Evolutionary conservation across 2,329 filamentous ascomycete genomes (phyloP).

Genomic region (Botrytis squamosa): DNA sequence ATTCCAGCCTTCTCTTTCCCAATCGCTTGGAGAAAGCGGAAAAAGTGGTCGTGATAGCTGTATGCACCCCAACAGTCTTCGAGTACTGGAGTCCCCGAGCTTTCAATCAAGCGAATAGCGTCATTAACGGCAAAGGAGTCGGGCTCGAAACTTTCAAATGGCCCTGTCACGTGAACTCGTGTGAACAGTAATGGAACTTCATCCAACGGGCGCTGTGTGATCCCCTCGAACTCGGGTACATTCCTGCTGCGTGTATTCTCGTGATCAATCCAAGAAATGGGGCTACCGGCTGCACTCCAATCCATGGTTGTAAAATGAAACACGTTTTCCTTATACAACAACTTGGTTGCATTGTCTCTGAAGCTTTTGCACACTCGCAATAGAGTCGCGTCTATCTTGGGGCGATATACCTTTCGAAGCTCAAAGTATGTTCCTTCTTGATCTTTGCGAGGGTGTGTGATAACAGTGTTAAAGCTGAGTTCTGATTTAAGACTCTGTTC

Average conservation of each 20-base stretch:
- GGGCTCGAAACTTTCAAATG: not conserved
- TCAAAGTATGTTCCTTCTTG: not conserved
- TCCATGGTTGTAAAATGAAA: not conserved
- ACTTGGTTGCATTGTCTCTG: not conserved
- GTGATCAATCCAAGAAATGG: not conserved
- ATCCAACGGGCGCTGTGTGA: not conserved
- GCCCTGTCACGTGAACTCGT: not conserved
- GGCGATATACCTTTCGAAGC: not conserved
- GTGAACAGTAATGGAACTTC: not conserved
- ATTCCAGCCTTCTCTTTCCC: not conserved
- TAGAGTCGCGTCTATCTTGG: not conserved
- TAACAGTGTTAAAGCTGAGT: not conserved
- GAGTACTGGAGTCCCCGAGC: not conserved
- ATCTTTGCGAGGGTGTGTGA: not conserved
- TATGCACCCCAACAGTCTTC: rapidly evolving
- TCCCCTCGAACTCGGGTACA: too few relatives aligned
- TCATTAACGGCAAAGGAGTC: not conserved
- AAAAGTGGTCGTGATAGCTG: not conserved
- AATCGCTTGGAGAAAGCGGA: not conserved
- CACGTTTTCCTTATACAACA: not conserved
- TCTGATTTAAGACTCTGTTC: not conserved
- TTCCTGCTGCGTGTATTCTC: not conserved
- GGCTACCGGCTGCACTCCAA: not conserved
- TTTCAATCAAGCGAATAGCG: not conserved
- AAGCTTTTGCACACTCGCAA: not conserved